Conservation (phyloP, 345 rosid genomes). For the Salix arbutifolia region DNA sequence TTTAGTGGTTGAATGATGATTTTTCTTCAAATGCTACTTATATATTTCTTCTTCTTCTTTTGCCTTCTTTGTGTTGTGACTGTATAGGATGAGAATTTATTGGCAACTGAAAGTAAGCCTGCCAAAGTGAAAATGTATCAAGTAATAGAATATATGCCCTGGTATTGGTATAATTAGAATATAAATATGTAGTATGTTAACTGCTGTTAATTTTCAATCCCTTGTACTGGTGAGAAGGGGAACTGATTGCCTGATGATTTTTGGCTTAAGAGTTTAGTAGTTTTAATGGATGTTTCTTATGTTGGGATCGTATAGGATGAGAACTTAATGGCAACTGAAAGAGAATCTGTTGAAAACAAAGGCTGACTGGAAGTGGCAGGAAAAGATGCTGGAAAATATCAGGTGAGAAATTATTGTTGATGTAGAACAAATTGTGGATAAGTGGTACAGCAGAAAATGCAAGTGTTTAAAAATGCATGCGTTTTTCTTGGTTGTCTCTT, state of each 20-base stretch:
- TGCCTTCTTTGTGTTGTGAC: not conserved
- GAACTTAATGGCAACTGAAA: slow-evolving; percentile 7
- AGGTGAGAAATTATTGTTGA: slow-evolving; percentile 17
- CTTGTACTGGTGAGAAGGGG: not conserved
- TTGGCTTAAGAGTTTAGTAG: too few species aligned
- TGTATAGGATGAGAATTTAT: slow-evolving; percentile 10
- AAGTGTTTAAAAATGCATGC: not conserved
- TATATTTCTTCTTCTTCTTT: not conserved
- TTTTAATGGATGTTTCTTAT: not conserved
- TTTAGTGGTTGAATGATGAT: too few species aligned
- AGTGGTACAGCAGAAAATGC: not conserved
- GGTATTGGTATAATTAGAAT: too few species aligned
- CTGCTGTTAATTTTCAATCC: not conserved
- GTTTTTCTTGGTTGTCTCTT: not conserved
- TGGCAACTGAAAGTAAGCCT: slow-evolving; percentile 7
- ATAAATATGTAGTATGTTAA: not conserved
- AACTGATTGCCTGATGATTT: not conserved
- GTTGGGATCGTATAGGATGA: slow-evolving; percentile 10
- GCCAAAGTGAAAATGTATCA: not conserved
- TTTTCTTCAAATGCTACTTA: too few species aligned
- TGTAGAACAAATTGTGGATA: not conserved
- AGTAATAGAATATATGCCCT: not conserved
- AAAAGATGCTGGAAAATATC: slow-evolving; percentile 18
- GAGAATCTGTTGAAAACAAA: slow-evolving; percentile 1
- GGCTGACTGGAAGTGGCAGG: slow-evolving; percentile 7